Conservation (phyloP, 208 protist species). For the Leishmania major region DNA sequence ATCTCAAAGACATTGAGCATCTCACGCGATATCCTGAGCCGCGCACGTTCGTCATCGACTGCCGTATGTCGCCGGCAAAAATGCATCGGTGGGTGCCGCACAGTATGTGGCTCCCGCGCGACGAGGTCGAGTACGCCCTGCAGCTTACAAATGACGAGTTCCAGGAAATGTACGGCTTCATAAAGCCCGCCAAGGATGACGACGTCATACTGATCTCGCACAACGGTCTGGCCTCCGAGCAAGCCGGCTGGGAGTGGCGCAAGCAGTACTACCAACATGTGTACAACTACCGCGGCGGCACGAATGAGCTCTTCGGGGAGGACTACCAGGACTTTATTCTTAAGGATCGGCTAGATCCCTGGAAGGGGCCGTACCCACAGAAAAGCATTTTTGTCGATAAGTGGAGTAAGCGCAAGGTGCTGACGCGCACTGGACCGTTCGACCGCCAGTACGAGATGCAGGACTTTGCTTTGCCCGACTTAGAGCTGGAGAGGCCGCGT, state of each 20-base stretch:
- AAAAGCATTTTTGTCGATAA: constrained; percentile 91
- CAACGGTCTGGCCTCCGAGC: constrained; percentile 85
- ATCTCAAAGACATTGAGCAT: constrained; percentile 81
- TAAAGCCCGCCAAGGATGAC: constrained; percentile 65
- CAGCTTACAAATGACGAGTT: constrained; percentile 88
- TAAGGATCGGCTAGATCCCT: constrained; percentile 77
- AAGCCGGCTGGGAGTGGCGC: constrained; percentile 89
- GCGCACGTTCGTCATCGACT: constrained; percentile 80
- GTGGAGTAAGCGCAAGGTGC: constrained; percentile 91
- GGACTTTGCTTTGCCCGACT: constrained; percentile 87
- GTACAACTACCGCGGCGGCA: constrained; percentile 91
- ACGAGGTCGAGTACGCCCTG: constrained; percentile 91
- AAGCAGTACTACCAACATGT: constrained; percentile 91
- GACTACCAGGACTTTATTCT: constrained; percentile 76
- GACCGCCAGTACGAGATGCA: constrained; percentile 94
- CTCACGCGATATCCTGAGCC: constrained; percentile 77
- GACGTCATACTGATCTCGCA: constrained; percentile 92
- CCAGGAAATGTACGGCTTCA: constrained; percentile 90
- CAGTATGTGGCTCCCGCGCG: constrained; percentile 86
- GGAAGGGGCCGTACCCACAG: constrained; percentile 91
- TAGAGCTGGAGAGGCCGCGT: constrained; percentile 83
- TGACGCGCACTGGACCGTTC: constrained; percentile 85
- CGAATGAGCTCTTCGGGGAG: constrained; percentile 90
- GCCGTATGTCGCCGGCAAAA: constrained; percentile 58
- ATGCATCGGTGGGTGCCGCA: constrained; percentile 92